These are phyloP conservation scores for Avicennia marina DNA, from an alignment of 257 asterid species.

Conservation along the genomic window DNA sequence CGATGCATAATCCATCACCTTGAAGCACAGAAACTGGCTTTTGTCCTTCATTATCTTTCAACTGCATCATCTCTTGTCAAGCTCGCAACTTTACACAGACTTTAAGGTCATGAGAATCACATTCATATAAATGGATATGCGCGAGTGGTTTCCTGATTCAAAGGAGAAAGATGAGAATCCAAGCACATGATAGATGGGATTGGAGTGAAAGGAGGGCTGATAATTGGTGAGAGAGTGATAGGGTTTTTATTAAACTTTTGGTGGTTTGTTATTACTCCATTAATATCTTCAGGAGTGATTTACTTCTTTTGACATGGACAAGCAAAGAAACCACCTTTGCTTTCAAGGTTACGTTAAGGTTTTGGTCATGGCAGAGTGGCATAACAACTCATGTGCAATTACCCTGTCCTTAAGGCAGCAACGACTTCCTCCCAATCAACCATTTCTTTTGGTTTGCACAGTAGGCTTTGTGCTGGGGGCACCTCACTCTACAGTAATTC, in stretches of 20 bases:
- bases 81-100: neutral
- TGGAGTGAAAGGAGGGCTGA: conserved; percentile 15
- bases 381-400: conserved; percentile 34
- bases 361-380: conserved; percentile 29
- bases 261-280: neutral
- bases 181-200: conserved; percentile 47
- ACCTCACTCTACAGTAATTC: too few relatives aligned
- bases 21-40: conserved; percentile 32
- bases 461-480: too few relatives aligned
- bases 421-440: conserved; percentile 7
- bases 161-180: conserved; percentile 43
- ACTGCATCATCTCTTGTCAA: conserved; percentile 18
- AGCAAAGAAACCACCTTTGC: conserved; percentile 48
- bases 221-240: conserved; percentile 22
- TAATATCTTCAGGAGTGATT: conserved; percentile 18
- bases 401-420: conserved; percentile 29
- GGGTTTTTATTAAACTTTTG: conserved; percentile 1
- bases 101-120: too few relatives aligned
- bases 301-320: conserved; percentile 30
- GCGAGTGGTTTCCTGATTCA: conserved; percentile 26
- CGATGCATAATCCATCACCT: conserved; percentile 38
- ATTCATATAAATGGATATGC: too few relatives aligned
- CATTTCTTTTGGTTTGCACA: neutral
- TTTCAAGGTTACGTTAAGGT: conserved; percentile 44
- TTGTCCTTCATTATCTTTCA: conserved; percentile 16